Evolutionary conservation across 768 basidiomycete genomes (phyloP).

Genomic region (Panellus pusillus): DNA sequence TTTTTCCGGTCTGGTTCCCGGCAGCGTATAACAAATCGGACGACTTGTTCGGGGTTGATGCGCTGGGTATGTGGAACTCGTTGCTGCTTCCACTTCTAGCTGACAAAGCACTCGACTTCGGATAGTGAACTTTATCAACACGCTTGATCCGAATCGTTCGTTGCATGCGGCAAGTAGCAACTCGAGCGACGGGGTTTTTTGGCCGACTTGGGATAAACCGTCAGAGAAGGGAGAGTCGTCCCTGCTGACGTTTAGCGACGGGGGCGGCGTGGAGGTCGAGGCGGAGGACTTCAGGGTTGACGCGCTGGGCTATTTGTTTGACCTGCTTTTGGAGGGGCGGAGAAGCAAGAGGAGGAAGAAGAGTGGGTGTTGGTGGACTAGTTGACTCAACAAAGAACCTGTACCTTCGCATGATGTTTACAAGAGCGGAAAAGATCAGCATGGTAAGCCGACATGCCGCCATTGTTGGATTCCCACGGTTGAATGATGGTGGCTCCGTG

Average conservation of each 20-base stretch:
- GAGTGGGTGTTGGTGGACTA: too few species aligned
- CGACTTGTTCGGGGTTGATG: not conserved
- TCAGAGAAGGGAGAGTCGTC: not conserved
- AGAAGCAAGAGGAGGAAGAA: not conserved
- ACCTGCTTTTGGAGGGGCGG: slow-evolving; percentile 3
- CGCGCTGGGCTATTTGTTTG: not conserved
- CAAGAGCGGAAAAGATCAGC: too few species aligned
- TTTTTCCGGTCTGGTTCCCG: slow-evolving; percentile 2
- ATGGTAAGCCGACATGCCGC: too few species aligned
- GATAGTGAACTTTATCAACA: slow-evolving; percentile 15
- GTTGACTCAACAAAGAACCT: too few species aligned
- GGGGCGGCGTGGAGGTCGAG: not conserved
- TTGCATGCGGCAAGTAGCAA: not conserved
- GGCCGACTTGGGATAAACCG: slow-evolving; percentile 10
- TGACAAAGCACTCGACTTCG: not conserved
- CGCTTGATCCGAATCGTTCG: slow-evolving; percentile 6
- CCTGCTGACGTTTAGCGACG: slow-evolving; percentile 2
- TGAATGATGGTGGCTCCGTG: too few species aligned
- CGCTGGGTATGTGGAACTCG: not conserved
- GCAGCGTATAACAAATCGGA: not conserved
- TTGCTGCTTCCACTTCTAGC: too few species aligned
- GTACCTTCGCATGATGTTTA: too few species aligned
- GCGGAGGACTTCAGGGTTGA: slow-evolving; percentile 5
- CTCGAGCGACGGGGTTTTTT: not conserved
- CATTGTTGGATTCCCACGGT: too few species aligned